phyloP scores from a whole-genome alignment of 208 protist genomes.

The Crithidia bombi region DNA sequence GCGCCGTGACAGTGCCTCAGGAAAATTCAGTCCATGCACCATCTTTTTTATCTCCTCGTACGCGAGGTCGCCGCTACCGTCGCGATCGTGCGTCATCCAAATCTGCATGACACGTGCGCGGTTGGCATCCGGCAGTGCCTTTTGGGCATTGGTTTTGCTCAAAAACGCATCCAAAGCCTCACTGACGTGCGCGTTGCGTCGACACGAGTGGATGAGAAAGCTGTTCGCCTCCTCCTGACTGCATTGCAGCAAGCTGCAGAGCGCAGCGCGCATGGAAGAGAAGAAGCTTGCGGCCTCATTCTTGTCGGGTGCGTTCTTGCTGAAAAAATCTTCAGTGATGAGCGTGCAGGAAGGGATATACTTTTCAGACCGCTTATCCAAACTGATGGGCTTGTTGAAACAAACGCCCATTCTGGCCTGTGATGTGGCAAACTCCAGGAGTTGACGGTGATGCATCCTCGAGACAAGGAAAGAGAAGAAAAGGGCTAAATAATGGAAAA shows the following conservation, averaged over 20 bases:
- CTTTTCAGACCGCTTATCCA: constrained; percentile 24
- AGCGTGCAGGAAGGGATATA: constrained; percentile 30
- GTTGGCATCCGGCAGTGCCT: constrained; percentile 40
- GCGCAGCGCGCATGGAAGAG: constrained; percentile 39
- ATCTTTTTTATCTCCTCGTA: constrained; percentile 41
- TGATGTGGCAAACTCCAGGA: background rate
- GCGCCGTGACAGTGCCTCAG: constrained; percentile 31
- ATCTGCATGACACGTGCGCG: constrained; percentile 52
- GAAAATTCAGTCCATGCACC: constrained; percentile 49
- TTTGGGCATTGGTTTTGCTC: constrained; percentile 9
- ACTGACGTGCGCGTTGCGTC: constrained; percentile 20
- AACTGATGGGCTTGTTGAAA: background rate
- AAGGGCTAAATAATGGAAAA: background rate
- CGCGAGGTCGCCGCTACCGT: constrained; percentile 50
- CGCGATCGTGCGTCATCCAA: constrained; percentile 55
- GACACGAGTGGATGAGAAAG: constrained; percentile 36
- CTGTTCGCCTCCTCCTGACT: constrained; percentile 27
- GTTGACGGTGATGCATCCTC: no score
- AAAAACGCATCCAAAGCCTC: constrained; percentile 40
- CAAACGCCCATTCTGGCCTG: constrained; percentile 35
- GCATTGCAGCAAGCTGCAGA: constrained; percentile 39
- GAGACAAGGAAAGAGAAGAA: constrained; percentile 11
- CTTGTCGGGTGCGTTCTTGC: constrained; percentile 8
- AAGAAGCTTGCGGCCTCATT: constrained; percentile 47
- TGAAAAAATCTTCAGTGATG: constrained; percentile 47